Percentiles rank a stretch among this genome's conserved stretches.
phyloP scores from a whole-genome alignment of 129 eudicot species.

The Centella asiatica region DNA sequence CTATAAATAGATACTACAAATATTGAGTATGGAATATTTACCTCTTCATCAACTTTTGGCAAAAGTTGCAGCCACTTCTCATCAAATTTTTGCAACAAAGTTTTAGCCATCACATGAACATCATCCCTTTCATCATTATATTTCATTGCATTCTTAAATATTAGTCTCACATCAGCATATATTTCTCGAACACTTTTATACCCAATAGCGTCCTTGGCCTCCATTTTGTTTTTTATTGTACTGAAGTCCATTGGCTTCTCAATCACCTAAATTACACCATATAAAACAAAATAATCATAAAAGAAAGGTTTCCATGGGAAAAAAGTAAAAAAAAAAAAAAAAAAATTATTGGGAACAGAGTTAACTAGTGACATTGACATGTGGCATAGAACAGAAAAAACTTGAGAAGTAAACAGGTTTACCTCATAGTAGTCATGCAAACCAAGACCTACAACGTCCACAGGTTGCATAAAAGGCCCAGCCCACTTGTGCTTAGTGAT shows the following conservation, averaged over 20 bases:
- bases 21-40: too few relatives aligned
- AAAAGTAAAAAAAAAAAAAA: background rate
- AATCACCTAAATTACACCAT: slow-evolving; percentile 40
- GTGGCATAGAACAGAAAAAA: background rate
- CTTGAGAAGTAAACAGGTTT: background rate
- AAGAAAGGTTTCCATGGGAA: background rate
- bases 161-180: slow-evolving; percentile 78
- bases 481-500: slow-evolving; percentile 68
- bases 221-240: slow-evolving; percentile 66
- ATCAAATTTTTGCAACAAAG: slow-evolving; percentile 71
- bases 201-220: slow-evolving; percentile 73
- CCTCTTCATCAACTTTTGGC: slow-evolving; percentile 97
- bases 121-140: slow-evolving; percentile 74
- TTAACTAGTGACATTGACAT: background rate
- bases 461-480: slow-evolving; percentile 79
- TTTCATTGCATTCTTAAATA: slow-evolving; percentile 85
- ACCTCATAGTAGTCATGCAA: slow-evolving; percentile 82
- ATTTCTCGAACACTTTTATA: slow-evolving; percentile 78
- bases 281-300: slow-evolving; percentile 13
- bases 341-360: background rate
- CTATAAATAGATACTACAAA: too few relatives aligned
- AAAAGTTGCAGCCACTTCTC: slow-evolving; percentile 89
- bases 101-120: slow-evolving; percentile 89
- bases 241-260: slow-evolving; percentile 91
- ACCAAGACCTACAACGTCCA: slow-evolving; percentile 74